Evolutionary conservation across 352 stramenopile species (phyloP).

Genomic region (Phytophthora melonis): DNA sequence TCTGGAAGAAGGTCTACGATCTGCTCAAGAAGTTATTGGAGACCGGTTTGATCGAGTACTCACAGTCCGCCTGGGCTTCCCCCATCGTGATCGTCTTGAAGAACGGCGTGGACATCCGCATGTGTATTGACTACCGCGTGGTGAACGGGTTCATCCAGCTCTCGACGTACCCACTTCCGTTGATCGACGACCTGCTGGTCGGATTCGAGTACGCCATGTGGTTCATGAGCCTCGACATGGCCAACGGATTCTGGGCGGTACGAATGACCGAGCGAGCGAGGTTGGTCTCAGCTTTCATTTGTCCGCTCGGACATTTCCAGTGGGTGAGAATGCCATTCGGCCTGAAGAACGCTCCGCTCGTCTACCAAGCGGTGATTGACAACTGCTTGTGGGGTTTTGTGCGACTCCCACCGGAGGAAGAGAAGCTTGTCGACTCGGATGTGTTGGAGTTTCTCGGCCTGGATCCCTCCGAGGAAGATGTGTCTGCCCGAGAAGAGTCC

Average conservation of each 20-base stretch:
- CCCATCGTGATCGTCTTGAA: slow-evolving; percentile 5
- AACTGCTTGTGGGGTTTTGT: slow-evolving; percentile 9
- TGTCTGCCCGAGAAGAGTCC: background rate
- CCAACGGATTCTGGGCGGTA: slow-evolving; percentile 1
- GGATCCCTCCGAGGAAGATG: background rate
- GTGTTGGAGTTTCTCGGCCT: background rate
- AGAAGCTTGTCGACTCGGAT: background rate
- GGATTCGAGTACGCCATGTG: background rate
- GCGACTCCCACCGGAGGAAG: background rate
- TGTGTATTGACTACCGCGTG: slow-evolving; percentile 10
- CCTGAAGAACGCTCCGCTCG: background rate
- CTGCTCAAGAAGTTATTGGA: background rate
- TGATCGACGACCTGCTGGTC: slow-evolving; percentile 10
- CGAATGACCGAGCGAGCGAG: background rate
- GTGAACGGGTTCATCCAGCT: slow-evolving; percentile 3
- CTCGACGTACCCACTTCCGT: background rate
- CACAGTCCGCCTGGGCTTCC: background rate
- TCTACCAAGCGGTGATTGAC: background rate
- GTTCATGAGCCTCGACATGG: slow-evolving; percentile 5
- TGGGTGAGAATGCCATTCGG: slow-evolving; percentile 8
- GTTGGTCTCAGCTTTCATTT: slow-evolving; percentile 6
- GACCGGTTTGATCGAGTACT: background rate
- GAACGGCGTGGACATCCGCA: slow-evolving; percentile 5
- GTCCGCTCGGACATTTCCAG: slow-evolving; percentile 7
- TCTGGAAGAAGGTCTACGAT: background rate